phyloP scores from a whole-genome alignment of 2,329 filamentous ascomycete species.

The Laburnicola sp. region DNA sequence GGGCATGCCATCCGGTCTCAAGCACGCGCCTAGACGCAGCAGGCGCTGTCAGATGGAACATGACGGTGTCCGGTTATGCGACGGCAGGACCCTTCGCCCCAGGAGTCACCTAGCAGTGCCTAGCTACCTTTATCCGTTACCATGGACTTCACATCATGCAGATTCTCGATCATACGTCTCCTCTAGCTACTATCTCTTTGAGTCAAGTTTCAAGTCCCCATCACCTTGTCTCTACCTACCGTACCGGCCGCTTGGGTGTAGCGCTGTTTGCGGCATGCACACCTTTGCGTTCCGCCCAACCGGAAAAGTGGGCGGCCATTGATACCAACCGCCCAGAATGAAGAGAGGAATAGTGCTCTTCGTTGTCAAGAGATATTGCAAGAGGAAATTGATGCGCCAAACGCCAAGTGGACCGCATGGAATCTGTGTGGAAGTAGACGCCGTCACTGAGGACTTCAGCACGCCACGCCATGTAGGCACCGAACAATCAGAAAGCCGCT shows the following conservation, averaged over 20 bases:
- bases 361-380: conserved; percentile 5
- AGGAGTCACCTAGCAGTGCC: conserved; percentile 4
- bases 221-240: not conserved
- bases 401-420: not conserved
- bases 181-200: not conserved
- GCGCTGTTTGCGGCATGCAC: conserved; percentile 18
- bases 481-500: not conserved
- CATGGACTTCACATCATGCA: conserved; percentile 19
- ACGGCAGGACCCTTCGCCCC: conserved; percentile 4
- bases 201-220: conserved; percentile 1
- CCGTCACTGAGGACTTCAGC: not conserved
- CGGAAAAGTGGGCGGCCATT: conserved; percentile 3
- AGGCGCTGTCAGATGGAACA: not conserved
- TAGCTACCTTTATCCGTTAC: conserved; percentile 25
- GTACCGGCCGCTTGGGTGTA: not conserved
- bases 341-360: not conserved
- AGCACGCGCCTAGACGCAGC: not conserved
- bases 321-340: conserved; percentile 1
- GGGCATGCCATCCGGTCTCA: not conserved
- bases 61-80: not conserved
- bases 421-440: too few relatives aligned
- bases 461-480: not conserved
- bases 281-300: conserved; percentile 12
- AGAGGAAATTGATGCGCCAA: not conserved
- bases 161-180: conserved; percentile 10